A percentile compares a stretch with the other conserved stretches of the same genome.
phyloP scores from a whole-genome alignment of 257 asterid species.

The Lycium ferocissimum region DNA sequence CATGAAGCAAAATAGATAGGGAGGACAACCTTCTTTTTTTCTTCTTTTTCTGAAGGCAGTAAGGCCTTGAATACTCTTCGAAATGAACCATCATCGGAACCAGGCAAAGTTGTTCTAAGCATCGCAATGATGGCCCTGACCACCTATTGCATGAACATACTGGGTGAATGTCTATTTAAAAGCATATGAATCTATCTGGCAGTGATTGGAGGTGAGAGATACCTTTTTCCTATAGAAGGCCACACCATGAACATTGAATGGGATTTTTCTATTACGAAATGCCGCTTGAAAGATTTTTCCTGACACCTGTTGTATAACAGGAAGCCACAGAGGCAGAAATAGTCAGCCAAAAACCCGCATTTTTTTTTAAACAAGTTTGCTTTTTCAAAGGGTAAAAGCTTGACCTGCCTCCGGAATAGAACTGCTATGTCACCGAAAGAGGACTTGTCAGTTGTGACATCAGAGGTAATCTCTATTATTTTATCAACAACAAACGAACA shows the following conservation, averaged over 20 bases:
- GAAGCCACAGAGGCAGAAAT: constrained; percentile 27
- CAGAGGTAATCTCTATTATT: constrained; percentile 80
- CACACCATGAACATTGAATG: constrained; percentile 93
- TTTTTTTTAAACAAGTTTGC: constrained; percentile 24
- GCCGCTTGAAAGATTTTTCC: constrained; percentile 91
- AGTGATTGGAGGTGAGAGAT: constrained; percentile 20
- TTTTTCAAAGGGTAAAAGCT: constrained; percentile 38
- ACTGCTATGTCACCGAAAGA: constrained; percentile 74
- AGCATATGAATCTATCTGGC: constrained; percentile 30
- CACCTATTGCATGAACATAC: constrained; percentile 57
- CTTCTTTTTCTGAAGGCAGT: constrained; percentile 85
- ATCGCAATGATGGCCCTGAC: constrained; percentile 80
- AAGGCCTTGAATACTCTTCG: constrained; percentile 86
- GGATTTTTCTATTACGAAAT: constrained; percentile 86
- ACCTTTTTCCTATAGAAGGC: constrained; percentile 99
- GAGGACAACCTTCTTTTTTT: constrained; percentile 72
- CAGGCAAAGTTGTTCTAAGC: constrained; percentile 87
- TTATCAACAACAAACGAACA: constrained; percentile 94
- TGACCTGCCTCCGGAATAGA: constrained; percentile 98
- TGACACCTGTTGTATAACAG: constrained; percentile 64
- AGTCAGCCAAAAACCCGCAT: constrained; percentile 22
- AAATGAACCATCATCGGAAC: constrained; percentile 76
- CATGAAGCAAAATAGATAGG: constrained; percentile 26
- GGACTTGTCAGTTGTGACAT: constrained; percentile 64
- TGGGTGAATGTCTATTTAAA: constrained; percentile 38